phyloP scores from a whole-genome alignment of 192 early-diverging fungal species.

The Coemansia sp. region DNA sequence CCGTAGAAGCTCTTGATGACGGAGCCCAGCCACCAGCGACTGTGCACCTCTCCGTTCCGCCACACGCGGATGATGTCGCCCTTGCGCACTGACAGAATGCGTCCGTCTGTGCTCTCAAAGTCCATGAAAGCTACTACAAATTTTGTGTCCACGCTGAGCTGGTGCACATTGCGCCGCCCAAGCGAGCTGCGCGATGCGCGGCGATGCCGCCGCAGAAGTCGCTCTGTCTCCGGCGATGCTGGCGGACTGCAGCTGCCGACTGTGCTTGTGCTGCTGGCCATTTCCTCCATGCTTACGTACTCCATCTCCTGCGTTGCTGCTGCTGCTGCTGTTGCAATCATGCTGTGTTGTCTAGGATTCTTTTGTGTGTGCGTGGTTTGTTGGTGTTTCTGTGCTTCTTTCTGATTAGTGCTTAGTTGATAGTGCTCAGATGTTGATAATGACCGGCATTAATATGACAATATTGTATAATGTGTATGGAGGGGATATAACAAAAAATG shows the following conservation, averaged over 20 bases:
- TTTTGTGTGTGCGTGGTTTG: too few relatives aligned
- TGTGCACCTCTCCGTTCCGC: constrained; percentile 20
- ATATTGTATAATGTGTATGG: background rate
- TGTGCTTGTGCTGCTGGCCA: background rate
- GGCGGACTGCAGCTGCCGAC: too few relatives aligned
- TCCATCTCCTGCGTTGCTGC: too few relatives aligned
- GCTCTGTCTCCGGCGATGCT: too few relatives aligned
- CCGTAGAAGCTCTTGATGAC: constrained; percentile 44
- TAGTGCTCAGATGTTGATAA: too few relatives aligned
- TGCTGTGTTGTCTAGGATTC: too few relatives aligned
- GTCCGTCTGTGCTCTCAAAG: constrained; percentile 35
- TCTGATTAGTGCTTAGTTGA: too few relatives aligned
- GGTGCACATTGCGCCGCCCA: constrained; percentile 15
- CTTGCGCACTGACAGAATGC: constrained; percentile 33
- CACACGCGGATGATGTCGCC: constrained; percentile 47
- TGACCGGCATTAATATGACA: too few relatives aligned
- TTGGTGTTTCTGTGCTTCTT: too few relatives aligned
- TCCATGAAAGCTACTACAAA: constrained; percentile 43
- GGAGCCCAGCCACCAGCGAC: constrained; percentile 43
- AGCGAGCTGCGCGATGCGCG: background rate
- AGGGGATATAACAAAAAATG: background rate
- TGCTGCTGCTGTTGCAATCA: too few relatives aligned
- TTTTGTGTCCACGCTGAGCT: constrained; percentile 33
- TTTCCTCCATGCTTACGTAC: background rate
- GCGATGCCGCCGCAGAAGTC: background rate